Evolutionary conservation across 805 yeast species (phyloP).

Genomic region (Saccharomyces eubayanus): DNA sequence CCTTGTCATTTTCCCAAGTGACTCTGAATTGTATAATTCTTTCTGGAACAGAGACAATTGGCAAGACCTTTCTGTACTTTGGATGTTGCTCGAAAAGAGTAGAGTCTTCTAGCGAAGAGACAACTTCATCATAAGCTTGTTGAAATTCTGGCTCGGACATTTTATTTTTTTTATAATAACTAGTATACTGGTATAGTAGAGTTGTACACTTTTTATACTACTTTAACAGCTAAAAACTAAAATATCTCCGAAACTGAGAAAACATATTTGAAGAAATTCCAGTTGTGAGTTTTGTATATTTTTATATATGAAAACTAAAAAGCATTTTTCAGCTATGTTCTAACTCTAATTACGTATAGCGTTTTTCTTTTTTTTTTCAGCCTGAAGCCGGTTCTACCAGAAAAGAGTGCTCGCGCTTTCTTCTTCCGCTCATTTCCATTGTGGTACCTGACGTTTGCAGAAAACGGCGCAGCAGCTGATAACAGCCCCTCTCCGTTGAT

Average conservation of each 20-base stretch:
- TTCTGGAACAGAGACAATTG: conserved; percentile 88
- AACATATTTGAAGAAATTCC: background rate
- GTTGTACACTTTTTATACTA: background rate
- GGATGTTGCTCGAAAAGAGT: conserved; percentile 82
- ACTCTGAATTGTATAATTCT: conserved; percentile 93
- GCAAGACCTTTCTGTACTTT: conserved; percentile 74
- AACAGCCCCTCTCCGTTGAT: background rate
- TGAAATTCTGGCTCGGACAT: conserved; percentile 85
- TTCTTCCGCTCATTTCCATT: background rate
- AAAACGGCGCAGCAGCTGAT: background rate
- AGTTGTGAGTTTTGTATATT: background rate
- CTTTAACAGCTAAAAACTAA: background rate
- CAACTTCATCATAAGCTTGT: conserved; percentile 91
- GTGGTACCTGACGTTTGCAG: background rate
- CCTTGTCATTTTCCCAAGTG: conserved; percentile 90
- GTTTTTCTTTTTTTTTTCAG: too few species aligned
- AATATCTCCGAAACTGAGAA: background rate
- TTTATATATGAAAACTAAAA: background rate
- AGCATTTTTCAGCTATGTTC: background rate
- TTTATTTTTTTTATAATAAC: background rate
- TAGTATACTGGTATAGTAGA: background rate
- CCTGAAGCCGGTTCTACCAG: background rate
- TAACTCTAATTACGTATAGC: background rate
- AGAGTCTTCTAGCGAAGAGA: conserved; percentile 79
- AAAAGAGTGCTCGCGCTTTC: background rate